Base-by-base conservation (phyloP, 2,329 filamentous ascomycete genomes). In the Aspergillus tamarii region DNA sequence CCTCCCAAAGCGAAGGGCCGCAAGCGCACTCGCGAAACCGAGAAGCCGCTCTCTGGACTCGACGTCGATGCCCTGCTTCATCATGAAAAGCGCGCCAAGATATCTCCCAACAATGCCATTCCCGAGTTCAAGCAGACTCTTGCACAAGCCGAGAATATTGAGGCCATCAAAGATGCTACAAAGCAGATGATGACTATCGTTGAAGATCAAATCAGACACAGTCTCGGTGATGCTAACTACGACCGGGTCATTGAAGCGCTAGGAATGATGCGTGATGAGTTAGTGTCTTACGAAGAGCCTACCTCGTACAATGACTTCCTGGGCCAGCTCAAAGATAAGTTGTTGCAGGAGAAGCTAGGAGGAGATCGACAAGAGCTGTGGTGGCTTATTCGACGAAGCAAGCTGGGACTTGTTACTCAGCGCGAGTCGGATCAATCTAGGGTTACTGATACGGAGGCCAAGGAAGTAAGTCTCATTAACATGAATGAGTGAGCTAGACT, bases 81-180 rank as follows among this genome's bases (percentile, higher is more conserved):
- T 53, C 80, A 83, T 63, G 82, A 85, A 61, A 86, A 80, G 50
- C 83, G 73, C 23, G 67, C 72, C 52, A 84, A 81, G 52, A 88
- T 91, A 62, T 85, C 87, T 10, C 76, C 85, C 0, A 85, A 90
- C 11, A 98, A 98, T 67, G 88, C 94, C 1, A 88, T 98, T 6
- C 93, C 95, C 0, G 92, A 94, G 64, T 97, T 97, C 85, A 96
- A 94, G 74, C 92, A 93, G 75, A 85, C 89, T 3, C 83, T 98
- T 19, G 83, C 83, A 1, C 80, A 81, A 1, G 84, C 90, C 0
- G 84, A 87, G 8, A 85, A 89, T 32, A 80, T 90, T 1, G 80
- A 85, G 1, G 83, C 85, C 4, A 86, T 96, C 59, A 83, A 87
- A 64, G 85, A 89, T 21, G 90, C 91, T 1, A 84, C 88, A 7